These are phyloP conservation scores for Fusarium keratoplasticum DNA, from an alignment of 2,329 filamentous ascomycete genomes.

Conservation along the genomic window DNA sequence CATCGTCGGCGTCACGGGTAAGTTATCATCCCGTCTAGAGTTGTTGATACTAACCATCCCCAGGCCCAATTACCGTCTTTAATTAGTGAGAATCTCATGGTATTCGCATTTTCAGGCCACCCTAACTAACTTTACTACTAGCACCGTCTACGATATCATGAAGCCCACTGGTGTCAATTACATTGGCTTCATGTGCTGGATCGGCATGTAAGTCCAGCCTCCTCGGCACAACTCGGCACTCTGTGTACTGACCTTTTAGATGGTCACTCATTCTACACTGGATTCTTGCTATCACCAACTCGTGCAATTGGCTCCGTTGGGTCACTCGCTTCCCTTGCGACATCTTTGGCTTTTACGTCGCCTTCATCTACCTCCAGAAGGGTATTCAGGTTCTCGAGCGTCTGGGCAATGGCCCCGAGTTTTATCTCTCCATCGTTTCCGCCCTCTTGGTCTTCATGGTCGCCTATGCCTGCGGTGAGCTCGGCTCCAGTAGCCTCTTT, in stretches of 20 bases:
- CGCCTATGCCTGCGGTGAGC: slow-evolving; percentile 78
- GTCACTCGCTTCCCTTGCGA: slow-evolving; percentile 94
- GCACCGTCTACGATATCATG: slow-evolving; percentile 91
- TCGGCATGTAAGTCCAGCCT: slow-evolving; percentile 72
- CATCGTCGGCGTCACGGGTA: slow-evolving; percentile 88
- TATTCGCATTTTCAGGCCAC: neutral
- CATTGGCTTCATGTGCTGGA: slow-evolving; percentile 91
- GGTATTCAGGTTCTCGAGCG: slow-evolving; percentile 86
- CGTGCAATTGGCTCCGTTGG: slow-evolving; percentile 88
- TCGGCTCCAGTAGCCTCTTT: slow-evolving; percentile 80
- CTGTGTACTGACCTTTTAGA: slow-evolving; percentile 51
- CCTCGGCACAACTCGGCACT: neutral
- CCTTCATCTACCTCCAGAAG: slow-evolving; percentile 92
- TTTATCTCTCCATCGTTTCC: slow-evolving; percentile 84
- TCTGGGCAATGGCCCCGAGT: slow-evolving; percentile 73
- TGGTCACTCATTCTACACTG: slow-evolving; percentile 90
- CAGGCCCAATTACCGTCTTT: slow-evolving; percentile 90
- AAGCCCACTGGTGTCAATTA: slow-evolving; percentile 81
- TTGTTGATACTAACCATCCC: slow-evolving; percentile 8
- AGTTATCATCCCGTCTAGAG: neutral
- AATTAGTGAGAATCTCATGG: slow-evolving; percentile 72
- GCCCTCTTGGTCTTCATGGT: slow-evolving; percentile 82
- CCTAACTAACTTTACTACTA: slow-evolving; percentile 42
- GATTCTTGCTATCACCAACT: slow-evolving; percentile 84
- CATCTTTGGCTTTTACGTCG: slow-evolving; percentile 94